Base-by-base conservation (phyloP, 768 basidiomycete genomes). In the Daedaleopsis nitida region DNA sequence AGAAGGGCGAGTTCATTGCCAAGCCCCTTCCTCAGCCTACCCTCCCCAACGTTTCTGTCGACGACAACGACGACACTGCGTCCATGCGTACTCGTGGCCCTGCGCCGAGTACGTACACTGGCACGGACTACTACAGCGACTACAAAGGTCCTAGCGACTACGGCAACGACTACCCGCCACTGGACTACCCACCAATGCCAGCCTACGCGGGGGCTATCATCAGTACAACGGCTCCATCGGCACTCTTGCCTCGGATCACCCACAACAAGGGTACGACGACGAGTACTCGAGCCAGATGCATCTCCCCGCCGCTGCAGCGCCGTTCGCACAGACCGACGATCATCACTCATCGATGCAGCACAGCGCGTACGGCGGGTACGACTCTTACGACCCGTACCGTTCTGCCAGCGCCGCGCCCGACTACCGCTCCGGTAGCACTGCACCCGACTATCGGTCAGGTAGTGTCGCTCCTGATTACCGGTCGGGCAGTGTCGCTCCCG, bases 11-110 rank as follows among this genome's bases (percentile, higher is more conserved):
- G 71, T 76, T 90, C 69, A 81, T 92, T 57, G 85, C 80, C n/a
- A 83, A 88, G 66, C 89, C 88, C 11, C 81, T 94, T 7, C 93
- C 94, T 19, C 94, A 97, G 75, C 97, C 97, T 1, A 99, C 97
- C 10, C 83, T 98, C 37, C 97, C 97, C 14, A 92, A 91, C 65
- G 81, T 99, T 52, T 87, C 86, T n/a, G 81, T 97, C 49, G 89
- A 96, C 57, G 91, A 95, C 64, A 87, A 90, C 65, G 73, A 81
- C 55, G 86, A 88, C 61, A 78, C 85, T 53, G 74, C 77, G 1
- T 83, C 87, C 5, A 82, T 84, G 19, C 77, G 76, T 48, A 80
- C 87, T 65, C 81, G 83, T 58, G 84, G 85, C 9, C 81, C 81
- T 19, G 75, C 83, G 39, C 79, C 87, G 0, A 81, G 81, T 59